Base-by-base conservation (phyloP, 2,329 filamentous ascomycete genomes). In the Cryphonectria nitschkei region DNA sequence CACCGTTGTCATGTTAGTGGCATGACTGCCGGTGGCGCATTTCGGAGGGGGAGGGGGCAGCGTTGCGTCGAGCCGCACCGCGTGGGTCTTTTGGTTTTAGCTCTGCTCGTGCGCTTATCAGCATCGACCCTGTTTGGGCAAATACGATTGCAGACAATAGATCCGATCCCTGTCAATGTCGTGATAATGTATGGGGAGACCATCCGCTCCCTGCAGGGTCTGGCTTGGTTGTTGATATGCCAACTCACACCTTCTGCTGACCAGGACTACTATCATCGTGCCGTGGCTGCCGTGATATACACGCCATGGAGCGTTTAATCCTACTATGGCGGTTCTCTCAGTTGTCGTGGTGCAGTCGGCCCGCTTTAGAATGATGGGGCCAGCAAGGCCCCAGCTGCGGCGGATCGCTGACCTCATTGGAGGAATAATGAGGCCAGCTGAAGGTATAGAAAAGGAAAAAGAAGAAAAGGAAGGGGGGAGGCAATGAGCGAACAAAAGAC, bases 131-230 rank as follows among this genome's bases (percentile, higher is more conserved):
- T 64, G 58, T 39, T 41, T 64, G 43, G 63, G 43, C 43, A 52
- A 65, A 65, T 34, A 58, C 54, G 1, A 58, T 58, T 58, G 9
- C 19, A 52, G 43, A 46, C 7, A 65, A 37, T 26, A 50, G 41
- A 34, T 65, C 63, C 63, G 63, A 65, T 52, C 63, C 63, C 43
- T 46, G 63, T 64, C 63, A 65, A 65, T 46, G 63, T 65, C 43
- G 39, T 50, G 63, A 65, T 65, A 52, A n/a, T 9, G 19, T 32
- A 50, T 32, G 63, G 37, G 19, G 54, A 58, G 7, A 32, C 3
- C 54, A 58, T 8, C 54, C 54, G 29, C 34, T 19, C 26, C 19
- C 26, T 13, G 54, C 54, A 32, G 54, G 52, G 43, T 22, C 43
- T 50, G 43, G 43, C 43, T 50, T 50, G 43, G 16, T 22, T 22